phyloP scores from a whole-genome alignment of 345 rosid genomes.

The Acer negundo region DNA sequence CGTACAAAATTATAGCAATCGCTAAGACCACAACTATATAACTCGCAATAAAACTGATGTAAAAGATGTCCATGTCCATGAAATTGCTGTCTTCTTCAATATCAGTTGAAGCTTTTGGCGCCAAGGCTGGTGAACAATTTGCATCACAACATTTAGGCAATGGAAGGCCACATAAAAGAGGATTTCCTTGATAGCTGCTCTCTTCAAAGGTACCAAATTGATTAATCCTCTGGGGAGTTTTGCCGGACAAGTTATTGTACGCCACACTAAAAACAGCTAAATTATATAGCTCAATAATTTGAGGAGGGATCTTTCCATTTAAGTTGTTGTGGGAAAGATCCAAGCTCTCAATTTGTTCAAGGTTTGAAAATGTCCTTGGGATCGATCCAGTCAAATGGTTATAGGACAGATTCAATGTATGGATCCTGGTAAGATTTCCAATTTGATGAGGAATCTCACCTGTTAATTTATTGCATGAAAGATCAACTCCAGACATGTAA shows the following conservation, averaged over 20 bases:
- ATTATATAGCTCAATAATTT: no score
- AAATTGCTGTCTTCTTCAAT: background rate
- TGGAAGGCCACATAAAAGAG: background rate
- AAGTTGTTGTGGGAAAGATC: background rate
- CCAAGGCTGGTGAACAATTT: no score
- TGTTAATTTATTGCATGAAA: background rate
- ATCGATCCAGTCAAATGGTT: background rate
- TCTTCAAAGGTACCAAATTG: background rate
- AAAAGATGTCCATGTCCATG: slow-evolving; percentile 16
- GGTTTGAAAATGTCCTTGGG: background rate
- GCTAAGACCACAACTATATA: background rate
- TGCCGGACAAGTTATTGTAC: no score
- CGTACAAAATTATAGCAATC: background rate
- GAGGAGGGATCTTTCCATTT: no score
- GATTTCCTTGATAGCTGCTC: background rate
- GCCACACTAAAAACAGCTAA: no score
- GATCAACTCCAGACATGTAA: slow-evolving; percentile 35
- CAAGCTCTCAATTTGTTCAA: background rate
- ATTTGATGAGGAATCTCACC: slow-evolving; percentile 34
- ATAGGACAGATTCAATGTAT: slow-evolving; percentile 1
- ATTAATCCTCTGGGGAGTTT: background rate
- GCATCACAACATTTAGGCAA: background rate
- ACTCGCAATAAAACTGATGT: background rate
- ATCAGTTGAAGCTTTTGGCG: no score
- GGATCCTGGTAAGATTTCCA: slow-evolving; percentile 21